Evolutionary conservation across 352 stramenopile genomes (phyloP), one percentile per base, ranked within the genome.

Genomic region (Albugo candida): DNA sequence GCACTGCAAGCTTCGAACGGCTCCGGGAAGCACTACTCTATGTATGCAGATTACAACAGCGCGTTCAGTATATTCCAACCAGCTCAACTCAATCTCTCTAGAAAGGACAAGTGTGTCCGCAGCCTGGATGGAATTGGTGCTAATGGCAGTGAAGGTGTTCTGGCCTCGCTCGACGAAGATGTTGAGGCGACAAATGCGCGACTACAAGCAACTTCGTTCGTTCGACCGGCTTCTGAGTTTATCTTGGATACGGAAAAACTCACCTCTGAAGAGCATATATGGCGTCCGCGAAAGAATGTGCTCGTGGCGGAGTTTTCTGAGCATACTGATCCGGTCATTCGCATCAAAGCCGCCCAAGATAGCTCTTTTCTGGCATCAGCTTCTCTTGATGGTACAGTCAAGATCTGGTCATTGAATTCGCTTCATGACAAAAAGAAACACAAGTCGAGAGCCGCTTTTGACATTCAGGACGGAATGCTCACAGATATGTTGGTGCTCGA

Each of bases 401-500:
- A 96, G 68, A 74, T 99, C 36, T 99, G 94, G 89, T 89, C 76
- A 18, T 70, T 97, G 18, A 63, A 79, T 17, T 92, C 93, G 14
- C 70, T 97, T 54, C 83, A 96, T 53, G 78, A 96, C 55, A 93
- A 79, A 48, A 79, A 95, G 45, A 95, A 94, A 41, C 70, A 95
- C 53, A 73, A 88, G 52, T 97, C 88, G 19, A 78, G 80, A 16
- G 70, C 83, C 19, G 96, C 87, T 13, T 98, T 98, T 59, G 75
- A 86, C 20, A 82, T 78, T 10, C 91, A 98, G 52, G 77, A 81
- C 16, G 71, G 67, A 41, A 89, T 75, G 56, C 85, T 94, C 18
- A 89, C 81, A 2, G 95, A 98, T 65, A 82, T 97, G 59, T 79
- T 84, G 37, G 88, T 97, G 52, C 55, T 98, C 13, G 93, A 98